Evolutionary conservation across 805 yeast species (phyloP).

Genomic region (Metschnikowia orientalis): DNA sequence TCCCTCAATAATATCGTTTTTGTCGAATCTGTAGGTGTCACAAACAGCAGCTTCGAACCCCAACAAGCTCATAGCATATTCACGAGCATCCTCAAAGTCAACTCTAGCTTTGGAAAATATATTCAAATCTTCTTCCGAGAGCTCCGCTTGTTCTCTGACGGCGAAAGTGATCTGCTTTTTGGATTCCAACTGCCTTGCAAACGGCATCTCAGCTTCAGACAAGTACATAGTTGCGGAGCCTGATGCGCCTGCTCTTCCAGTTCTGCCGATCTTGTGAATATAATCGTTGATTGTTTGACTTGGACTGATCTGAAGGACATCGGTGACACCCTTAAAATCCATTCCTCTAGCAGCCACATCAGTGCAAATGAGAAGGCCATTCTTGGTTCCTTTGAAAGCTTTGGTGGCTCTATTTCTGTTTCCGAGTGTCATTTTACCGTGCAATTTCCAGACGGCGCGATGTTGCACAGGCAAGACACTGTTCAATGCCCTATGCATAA

Average conservation of each 20-base stretch:
- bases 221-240: slow-evolving; percentile 68
- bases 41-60: slow-evolving; percentile 27
- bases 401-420: slow-evolving; percentile 59
- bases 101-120: slow-evolving; percentile 16
- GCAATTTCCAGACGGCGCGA: slow-evolving; percentile 36
- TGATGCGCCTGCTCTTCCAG: slow-evolving; percentile 83
- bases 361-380: slow-evolving; percentile 71
- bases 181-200: slow-evolving; percentile 43
- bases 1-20: slow-evolving; percentile 9
- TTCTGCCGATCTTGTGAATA: slow-evolving; percentile 92
- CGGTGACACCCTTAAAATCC: slow-evolving; percentile 86
- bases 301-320: slow-evolving; percentile 80
- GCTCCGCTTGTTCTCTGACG: slow-evolving; percentile 37
- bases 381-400: slow-evolving; percentile 40
- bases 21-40: slow-evolving; percentile 12
- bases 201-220: slow-evolving; percentile 54
- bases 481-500: slow-evolving; percentile 42
- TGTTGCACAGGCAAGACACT: slow-evolving; percentile 8
- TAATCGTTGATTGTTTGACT: slow-evolving; percentile 73
- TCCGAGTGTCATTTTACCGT: slow-evolving; percentile 71
- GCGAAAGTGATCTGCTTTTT: slow-evolving; percentile 53
- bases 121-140: slow-evolving; percentile 31
- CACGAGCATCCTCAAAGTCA: slow-evolving; percentile 21
- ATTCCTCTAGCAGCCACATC: slow-evolving; percentile 96
- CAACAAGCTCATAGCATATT: slow-evolving; percentile 24